Evolutionary conservation across 1,284 basidiomycete genomes (phyloP).

Genomic region (Ustilago crameri): DNA sequence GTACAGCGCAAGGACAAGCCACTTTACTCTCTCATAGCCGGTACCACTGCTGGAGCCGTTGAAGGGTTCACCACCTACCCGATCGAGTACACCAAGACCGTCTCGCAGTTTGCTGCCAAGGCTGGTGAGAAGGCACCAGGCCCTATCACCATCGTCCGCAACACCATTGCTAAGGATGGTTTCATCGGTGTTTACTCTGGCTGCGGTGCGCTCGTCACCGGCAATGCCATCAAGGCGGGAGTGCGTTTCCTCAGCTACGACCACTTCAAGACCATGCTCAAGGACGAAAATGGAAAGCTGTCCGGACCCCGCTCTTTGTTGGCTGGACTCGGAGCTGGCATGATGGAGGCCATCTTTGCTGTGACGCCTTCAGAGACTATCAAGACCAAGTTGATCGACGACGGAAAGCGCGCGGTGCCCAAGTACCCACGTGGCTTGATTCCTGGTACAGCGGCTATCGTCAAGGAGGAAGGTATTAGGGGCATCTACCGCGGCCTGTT

Average conservation of each 20-base stretch:
- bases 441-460: conserved; percentile 84
- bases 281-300: conserved; percentile 72
- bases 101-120: conserved; percentile 71
- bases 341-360: conserved; percentile 92
- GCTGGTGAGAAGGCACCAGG: conserved; percentile 65
- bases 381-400: conserved; percentile 99
- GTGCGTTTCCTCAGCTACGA: conserved; percentile 96
- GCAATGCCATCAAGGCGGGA: conserved; percentile 63
- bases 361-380: conserved; percentile 98
- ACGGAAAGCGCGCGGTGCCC: conserved; percentile 84
- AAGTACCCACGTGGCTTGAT: conserved; percentile 83
- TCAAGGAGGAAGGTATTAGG: conserved; percentile 80
- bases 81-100: conserved; percentile 86
- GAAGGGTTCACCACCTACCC: conserved; percentile 85
- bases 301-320: conserved; percentile 42
- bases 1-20: conserved; percentile 58
- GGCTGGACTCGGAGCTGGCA: conserved; percentile 93
- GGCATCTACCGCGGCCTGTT: conserved; percentile 92
- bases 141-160: conserved; percentile 65
- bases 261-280: conserved; percentile 85
- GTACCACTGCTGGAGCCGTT: conserved; percentile 90
- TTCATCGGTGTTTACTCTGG: conserved; percentile 68
- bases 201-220: conserved; percentile 61
- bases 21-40: conserved; percentile 72
- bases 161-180: conserved; percentile 66